phyloP scores from a whole-genome alignment of 2,329 filamentous ascomycete species.

The Coleophoma crateriformis region DNA sequence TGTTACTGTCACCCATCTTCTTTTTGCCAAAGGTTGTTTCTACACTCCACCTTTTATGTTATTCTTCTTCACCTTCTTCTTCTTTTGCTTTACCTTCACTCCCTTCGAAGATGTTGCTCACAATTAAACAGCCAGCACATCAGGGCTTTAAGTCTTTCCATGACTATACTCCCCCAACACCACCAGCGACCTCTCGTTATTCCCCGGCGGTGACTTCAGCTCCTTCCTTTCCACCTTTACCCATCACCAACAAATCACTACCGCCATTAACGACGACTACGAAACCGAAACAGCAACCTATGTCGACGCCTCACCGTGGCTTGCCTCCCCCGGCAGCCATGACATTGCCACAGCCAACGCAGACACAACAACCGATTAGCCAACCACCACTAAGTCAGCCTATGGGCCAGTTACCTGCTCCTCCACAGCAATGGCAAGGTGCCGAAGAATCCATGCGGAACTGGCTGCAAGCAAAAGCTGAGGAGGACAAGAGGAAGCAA shows the following conservation, averaged over 20 bases:
- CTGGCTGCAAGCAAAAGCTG: conserved; percentile 66
- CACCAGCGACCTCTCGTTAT: conserved; percentile 34
- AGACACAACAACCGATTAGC: conserved; percentile 27
- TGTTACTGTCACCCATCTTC: conserved; percentile 11
- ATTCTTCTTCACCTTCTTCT: conserved; percentile 18
- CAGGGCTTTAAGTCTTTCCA: conserved; percentile 39
- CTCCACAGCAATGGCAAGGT: conserved; percentile 60
- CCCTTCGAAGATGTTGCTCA: conserved; percentile 41
- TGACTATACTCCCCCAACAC: conserved; percentile 38
- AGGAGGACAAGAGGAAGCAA: conserved; percentile 68
- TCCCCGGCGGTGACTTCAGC: conserved; percentile 30
- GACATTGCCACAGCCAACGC: conserved; percentile 42
- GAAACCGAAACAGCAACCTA: conserved; percentile 43
- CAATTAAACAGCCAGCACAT: conserved; percentile 40
- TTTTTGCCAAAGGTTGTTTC: conserved; percentile 19
- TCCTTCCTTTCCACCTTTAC: conserved; percentile 23
- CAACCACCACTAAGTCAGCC: conserved; percentile 24
- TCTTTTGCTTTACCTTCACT: conserved; percentile 22
- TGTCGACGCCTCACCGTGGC: conserved; percentile 66
- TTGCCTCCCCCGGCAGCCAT: conserved; percentile 64
- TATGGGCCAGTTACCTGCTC: conserved; percentile 53
- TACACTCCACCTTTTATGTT: conserved; percentile 19
- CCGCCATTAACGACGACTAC: conserved; percentile 27
- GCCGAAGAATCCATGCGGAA: conserved; percentile 66
- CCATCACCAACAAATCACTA: conserved; percentile 22